Evolutionary conservation across 73 alveolate genomes (phyloP).

Genomic region (Paramecium sonneborni): DNA sequence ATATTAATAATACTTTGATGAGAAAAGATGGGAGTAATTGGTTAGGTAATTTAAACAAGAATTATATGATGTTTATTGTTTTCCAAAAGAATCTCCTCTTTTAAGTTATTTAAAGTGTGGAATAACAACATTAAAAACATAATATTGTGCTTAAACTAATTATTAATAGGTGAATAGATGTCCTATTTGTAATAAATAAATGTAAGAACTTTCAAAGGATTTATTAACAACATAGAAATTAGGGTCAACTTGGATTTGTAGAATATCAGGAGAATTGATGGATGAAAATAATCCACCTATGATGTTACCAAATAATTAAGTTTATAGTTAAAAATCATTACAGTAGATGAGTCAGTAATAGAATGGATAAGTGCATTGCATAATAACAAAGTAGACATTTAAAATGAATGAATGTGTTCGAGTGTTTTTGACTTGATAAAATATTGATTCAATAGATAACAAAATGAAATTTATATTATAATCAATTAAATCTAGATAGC

Average conservation of each 20-base stretch:
- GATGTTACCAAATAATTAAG: slow-evolving; percentile 39
- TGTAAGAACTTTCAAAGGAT: background rate
- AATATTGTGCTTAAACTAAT: background rate
- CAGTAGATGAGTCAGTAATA: background rate
- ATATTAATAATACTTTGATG: background rate
- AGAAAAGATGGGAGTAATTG: background rate
- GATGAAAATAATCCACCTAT: slow-evolving; percentile 55
- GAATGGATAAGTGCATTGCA: background rate
- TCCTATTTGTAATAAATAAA: slow-evolving; percentile 22
- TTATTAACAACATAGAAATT: slow-evolving; percentile 19
- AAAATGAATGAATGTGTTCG: background rate
- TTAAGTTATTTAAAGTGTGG: slow-evolving; percentile 2
- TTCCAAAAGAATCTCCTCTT: background rate
- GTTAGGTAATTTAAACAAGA: background rate
- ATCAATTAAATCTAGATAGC: background rate
- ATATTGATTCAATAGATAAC: background rate
- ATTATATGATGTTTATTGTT: background rate
- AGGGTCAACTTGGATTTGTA: slow-evolving; percentile 54
- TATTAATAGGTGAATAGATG: background rate
- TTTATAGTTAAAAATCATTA: slow-evolving; percentile 27
- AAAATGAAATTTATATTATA: background rate
- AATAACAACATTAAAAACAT: slow-evolving; percentile 22
- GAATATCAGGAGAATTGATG: slow-evolving; percentile 7
- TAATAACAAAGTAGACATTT: background rate
- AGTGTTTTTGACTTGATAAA: slow-evolving; percentile 20